Evolutionary conservation across 306 rosid genomes (phyloP), one percentile per base, ranked within the genome.

Genomic region (Gastrolobium bilobum): DNA sequence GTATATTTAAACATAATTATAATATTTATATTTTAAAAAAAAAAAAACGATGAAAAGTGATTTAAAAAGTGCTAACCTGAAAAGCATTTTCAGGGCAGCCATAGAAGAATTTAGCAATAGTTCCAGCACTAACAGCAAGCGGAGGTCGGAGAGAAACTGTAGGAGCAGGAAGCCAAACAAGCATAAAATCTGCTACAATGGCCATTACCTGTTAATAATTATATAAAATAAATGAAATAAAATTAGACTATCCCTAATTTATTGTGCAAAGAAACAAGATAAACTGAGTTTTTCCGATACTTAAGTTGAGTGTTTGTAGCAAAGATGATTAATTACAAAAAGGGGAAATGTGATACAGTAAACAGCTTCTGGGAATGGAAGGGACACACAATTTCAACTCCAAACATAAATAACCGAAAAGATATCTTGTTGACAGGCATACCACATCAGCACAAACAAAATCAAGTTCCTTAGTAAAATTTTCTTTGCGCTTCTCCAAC

Each of bases 11-110:
- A 54, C 64, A 57, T 2, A 43, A 50, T 30, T n/a, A 73, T 3
- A 40, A 35, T n/a, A 47, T 33, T 33, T 56, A 66, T 37, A 72
- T 14, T 38, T 51, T 4, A 35, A 34, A 40, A 76, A 71, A 67
- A 38, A 51, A 10, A 70, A 57, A 43, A 9, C 43, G 30, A 54
- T 57, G 9, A 15, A 10, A 74, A 67, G 37, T 77, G 68, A 54
- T 62, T n/a, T 6, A 13, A 14, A 64, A 29, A 75, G 29, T 58
- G 58, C 42, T 51, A 76, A 93, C 99, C 96, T 95, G 99, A 72
- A 95, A 95, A 79, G 99, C 98, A 83, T 95, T 95, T 74, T 93
- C 99, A 10, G 99, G 98, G 76, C 99, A 95, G 71, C 91, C 93
- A 47, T 88, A 86, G 89, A 95, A 95, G 86, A 93, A 85, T 76